These are phyloP conservation scores for Claviceps paspali DNA, from an alignment of 2,329 filamentous ascomycete species.

Conservation along the genomic window DNA sequence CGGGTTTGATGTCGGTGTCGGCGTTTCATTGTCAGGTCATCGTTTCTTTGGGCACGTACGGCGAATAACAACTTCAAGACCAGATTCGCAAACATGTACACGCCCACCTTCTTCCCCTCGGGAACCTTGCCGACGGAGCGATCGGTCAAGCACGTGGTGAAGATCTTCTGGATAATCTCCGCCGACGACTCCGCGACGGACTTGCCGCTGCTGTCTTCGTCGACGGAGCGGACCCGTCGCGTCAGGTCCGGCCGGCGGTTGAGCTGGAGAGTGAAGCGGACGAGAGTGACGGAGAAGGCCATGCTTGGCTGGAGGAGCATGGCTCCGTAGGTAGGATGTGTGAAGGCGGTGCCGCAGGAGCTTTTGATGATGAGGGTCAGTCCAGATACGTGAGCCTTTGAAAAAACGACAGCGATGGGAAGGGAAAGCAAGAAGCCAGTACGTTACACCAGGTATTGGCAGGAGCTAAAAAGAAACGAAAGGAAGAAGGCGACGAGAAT, in stretches of 20 bases:
- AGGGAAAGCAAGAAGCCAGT: too few species aligned
- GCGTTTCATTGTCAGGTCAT: too few species aligned
- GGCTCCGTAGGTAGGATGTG: conserved; percentile 62
- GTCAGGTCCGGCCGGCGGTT: conserved; percentile 69
- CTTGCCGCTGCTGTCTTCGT: conserved; percentile 51
- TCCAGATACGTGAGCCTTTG: too few species aligned
- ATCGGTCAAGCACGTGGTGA: conserved; percentile 79
- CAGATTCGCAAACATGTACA: conserved; percentile 85
- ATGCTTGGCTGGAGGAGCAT: conserved; percentile 75
- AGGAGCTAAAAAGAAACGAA: too few species aligned
- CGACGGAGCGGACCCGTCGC: conserved; percentile 44
- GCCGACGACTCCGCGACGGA: conserved; percentile 76
- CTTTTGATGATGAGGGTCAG: too few species aligned
- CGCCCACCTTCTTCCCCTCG: conserved; percentile 72
- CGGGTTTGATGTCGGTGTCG: too few species aligned
- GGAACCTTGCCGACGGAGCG: conserved; percentile 54
- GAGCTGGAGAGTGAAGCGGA: conserved; percentile 69
- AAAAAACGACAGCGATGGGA: too few species aligned
- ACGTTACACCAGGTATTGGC: too few species aligned
- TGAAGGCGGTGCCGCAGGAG: conserved; percentile 68
- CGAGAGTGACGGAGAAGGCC: conserved; percentile 64
- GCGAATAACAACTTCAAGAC: conserved; percentile 80
- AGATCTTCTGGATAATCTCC: conserved; percentile 79
- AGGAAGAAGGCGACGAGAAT: background rate
- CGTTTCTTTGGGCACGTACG: conserved; percentile 37